Evolutionary conservation across 2,329 filamentous ascomycete genomes (phyloP).

Genomic region (Beauveria varroae): DNA sequence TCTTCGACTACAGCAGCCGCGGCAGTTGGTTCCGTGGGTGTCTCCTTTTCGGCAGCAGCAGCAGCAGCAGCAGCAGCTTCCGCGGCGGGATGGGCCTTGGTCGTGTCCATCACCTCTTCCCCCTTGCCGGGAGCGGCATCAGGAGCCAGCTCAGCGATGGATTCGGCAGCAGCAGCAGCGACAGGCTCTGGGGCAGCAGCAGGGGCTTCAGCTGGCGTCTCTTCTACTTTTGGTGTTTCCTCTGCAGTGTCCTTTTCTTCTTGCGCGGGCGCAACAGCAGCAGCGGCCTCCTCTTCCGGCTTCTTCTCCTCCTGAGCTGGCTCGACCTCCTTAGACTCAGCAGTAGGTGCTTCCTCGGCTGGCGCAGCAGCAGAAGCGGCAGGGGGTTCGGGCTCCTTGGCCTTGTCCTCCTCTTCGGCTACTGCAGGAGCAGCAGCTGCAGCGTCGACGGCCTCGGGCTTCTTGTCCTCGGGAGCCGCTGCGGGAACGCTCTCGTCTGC

Average conservation of each 20-base stretch:
- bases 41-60: constrained; percentile 1
- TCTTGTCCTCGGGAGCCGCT: background rate
- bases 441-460: background rate
- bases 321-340: background rate
- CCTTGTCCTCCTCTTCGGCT: background rate
- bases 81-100: background rate
- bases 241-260: constrained; percentile 1
- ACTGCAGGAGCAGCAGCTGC: background rate
- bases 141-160: background rate
- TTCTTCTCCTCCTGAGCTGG: background rate
- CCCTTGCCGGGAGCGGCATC: background rate
- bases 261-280: background rate
- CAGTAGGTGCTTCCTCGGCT: background rate
- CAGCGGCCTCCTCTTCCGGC: background rate
- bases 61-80: background rate
- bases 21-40: background rate
- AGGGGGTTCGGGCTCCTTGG: background rate
- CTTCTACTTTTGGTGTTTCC: background rate
- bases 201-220: constrained; percentile 5
- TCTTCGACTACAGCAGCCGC: background rate
- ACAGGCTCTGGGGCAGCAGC: background rate
- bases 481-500: background rate
- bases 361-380: background rate
- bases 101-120: background rate
- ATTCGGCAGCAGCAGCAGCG: constrained; percentile 3